Base-by-base conservation (phyloP, 257 asterid species). In the Solanum virginianum region DNA sequence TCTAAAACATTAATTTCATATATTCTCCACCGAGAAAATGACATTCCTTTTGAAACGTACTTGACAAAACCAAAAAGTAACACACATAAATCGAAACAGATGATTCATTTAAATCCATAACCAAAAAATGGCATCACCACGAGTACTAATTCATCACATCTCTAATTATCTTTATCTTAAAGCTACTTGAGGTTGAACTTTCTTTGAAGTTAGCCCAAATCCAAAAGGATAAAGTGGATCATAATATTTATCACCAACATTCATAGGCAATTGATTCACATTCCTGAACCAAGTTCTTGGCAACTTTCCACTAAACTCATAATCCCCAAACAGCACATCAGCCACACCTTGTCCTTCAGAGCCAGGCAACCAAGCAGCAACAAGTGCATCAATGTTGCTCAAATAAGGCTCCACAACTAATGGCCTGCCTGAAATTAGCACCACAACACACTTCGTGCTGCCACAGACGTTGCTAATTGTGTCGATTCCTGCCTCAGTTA, bases 291-390 rank as follows among this genome's bases (percentile, higher is more conserved):
- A 93, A 14, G 94, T 93, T 8, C 92, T 85, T 3, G 97, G 29
- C 15, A 89, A 81, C 81, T 89, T 93, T 1, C 95, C 95, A 0
- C 90, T 92, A 59, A 94, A 94, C 0, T 90, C 90, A 22, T 88
- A 90, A 66, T 93, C 94, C 4, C 97, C 97, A 63, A 87, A 94
- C 8, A 94, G 81, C 11, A 91, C 92, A 85, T 94, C 95, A 0
- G 93, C 85, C 47, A 94, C 90, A 1, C 98, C 97, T 47, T 89
- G 86, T 7, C 97, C 98, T 80, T 93, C 95, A 2, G 88, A 85
- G 0, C 98, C 97, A 0, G 98, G 98, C 7, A 94, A 82, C 98
- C 98, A 92, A 1, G 97, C 95, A 2, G 94, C 97, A 62, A 94
- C 94, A 14, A 94, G 71, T 3, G 93, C 92, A 49, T 93, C 94